Evolutionary conservation across 495 filamentous ascomycete species (phyloP).

Genomic region (Penicillium desertorum): DNA sequence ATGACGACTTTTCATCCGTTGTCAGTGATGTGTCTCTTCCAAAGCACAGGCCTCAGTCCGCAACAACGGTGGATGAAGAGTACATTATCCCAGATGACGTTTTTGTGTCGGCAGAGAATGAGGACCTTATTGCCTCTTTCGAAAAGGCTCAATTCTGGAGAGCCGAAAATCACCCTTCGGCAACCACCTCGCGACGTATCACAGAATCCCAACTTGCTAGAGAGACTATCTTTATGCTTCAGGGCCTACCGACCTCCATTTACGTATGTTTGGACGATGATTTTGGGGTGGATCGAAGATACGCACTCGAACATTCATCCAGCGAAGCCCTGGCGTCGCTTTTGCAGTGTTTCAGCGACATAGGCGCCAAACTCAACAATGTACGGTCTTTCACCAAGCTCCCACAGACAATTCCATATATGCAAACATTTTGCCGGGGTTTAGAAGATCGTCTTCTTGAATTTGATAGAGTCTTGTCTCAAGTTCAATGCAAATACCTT

Average conservation of each 20-base stretch:
- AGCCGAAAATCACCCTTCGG: slow-evolving; percentile 34
- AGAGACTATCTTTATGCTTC: slow-evolving; percentile 82
- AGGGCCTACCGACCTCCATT: slow-evolving; percentile 72
- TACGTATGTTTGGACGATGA: slow-evolving; percentile 51
- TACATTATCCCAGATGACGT: slow-evolving; percentile 41
- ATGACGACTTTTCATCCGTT: slow-evolving; percentile 44
- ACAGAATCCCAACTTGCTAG: slow-evolving; percentile 74
- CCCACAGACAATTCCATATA: slow-evolving; percentile 44
- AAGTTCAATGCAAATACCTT: slow-evolving; percentile 45
- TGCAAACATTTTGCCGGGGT: slow-evolving; percentile 57
- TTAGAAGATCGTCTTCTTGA: slow-evolving; percentile 41
- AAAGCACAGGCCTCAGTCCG: slow-evolving; percentile 24
- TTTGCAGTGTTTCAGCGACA: slow-evolving; percentile 42
- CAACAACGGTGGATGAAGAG: slow-evolving; percentile 30
- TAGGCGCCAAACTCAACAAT: slow-evolving; percentile 46
- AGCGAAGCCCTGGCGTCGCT: slow-evolving; percentile 39
- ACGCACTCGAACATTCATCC: slow-evolving; percentile 42
- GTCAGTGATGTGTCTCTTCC: slow-evolving; percentile 32
- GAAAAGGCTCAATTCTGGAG: slow-evolving; percentile 66
- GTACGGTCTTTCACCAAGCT: slow-evolving; percentile 47
- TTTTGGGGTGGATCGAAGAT: slow-evolving; percentile 38
- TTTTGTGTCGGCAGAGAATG: slow-evolving; percentile 36
- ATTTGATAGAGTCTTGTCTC: slow-evolving; percentile 48
- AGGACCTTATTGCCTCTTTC: slow-evolving; percentile 49
- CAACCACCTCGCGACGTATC: slow-evolving; percentile 48